A percentile compares a stretch with the other conserved stretches of the same genome.
These are phyloP conservation scores for Bremia lactucae DNA, from an alignment of 352 stramenopile genomes.

Conservation along the genomic window DNA sequence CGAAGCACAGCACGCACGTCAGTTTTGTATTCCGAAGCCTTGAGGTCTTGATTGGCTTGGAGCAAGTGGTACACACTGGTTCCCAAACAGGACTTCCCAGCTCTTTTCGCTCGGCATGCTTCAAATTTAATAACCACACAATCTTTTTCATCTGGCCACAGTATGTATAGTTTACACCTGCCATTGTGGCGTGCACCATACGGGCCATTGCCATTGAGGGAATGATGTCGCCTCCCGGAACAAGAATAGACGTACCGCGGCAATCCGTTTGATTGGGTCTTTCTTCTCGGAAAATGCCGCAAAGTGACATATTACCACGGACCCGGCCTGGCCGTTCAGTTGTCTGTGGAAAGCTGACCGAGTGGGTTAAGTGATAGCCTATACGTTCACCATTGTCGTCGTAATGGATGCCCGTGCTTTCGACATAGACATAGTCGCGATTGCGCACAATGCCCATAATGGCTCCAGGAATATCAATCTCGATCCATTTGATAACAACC, in stretches of 20 bases:
- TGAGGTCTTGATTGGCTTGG: not conserved
- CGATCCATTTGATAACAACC: constrained; percentile 27
- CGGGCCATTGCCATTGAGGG: no score
- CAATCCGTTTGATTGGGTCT: constrained; percentile 1
- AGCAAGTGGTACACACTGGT: not conserved
- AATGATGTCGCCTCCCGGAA: no score
- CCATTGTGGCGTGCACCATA: no score
- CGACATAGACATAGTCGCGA: constrained; percentile 13
- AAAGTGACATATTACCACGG: constrained; percentile 33
- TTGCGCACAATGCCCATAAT: constrained; percentile 13
- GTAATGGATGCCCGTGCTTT: constrained; percentile 4
- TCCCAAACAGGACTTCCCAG: constrained; percentile 4
- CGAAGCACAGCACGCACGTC: constrained; percentile 11
- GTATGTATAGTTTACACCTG: no score
- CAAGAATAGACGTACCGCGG: constrained; percentile 6
- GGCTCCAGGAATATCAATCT: constrained; percentile 13
- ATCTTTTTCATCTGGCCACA: no score
- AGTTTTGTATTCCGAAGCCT: constrained; percentile 1
- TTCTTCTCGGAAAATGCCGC: constrained; percentile 17
- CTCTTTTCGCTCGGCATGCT: constrained; percentile 1
- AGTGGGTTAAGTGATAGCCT: constrained; percentile 14
- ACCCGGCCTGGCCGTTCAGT: constrained; percentile 11
- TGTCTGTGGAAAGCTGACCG: constrained; percentile 11
- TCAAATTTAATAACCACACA: constrained; percentile 1
- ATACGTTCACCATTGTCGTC: constrained; percentile 9